Evolutionary conservation across 495 filamentous ascomycete genomes (phyloP).

Genomic region (Xanthoparmelia taractica): DNA sequence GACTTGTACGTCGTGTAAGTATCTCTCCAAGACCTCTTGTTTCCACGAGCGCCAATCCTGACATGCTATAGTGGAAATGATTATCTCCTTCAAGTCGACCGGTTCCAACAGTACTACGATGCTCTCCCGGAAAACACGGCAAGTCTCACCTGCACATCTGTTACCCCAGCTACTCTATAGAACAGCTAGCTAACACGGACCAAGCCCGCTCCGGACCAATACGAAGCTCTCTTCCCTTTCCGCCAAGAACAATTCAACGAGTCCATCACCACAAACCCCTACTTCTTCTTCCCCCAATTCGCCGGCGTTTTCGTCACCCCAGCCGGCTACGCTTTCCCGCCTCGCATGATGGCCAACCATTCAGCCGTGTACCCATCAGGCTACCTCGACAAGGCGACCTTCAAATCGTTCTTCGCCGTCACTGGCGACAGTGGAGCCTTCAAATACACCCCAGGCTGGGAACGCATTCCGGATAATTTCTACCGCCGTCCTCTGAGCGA

Average conservation of each 20-base stretch:
- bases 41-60: background rate
- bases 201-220: slow-evolving; percentile 19
- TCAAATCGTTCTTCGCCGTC: slow-evolving; percentile 45
- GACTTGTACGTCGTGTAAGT: slow-evolving; percentile 40
- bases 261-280: slow-evolving; percentile 43
- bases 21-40: background rate
- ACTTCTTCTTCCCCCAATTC: slow-evolving; percentile 48
- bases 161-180: background rate
- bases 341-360: slow-evolving; percentile 42
- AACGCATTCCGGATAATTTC: slow-evolving; percentile 54
- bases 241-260: slow-evolving; percentile 36
- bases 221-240: slow-evolving; percentile 15
- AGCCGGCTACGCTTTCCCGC: slow-evolving; percentile 41
- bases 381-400: slow-evolving; percentile 33
- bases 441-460: slow-evolving; percentile 41
- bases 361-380: slow-evolving; percentile 41
- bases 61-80: slow-evolving; percentile 23
- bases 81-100: slow-evolving; percentile 27
- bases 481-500: slow-evolving; percentile 44
- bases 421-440: slow-evolving; percentile 36
- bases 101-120: slow-evolving; percentile 26
- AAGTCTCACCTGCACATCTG: background rate
- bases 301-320: slow-evolving; percentile 41
- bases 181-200: background rate
- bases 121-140: slow-evolving; percentile 18